Evolutionary conservation across 2,329 filamentous ascomycete genomes (phyloP).

Genomic region (Alternaria arborescens): DNA sequence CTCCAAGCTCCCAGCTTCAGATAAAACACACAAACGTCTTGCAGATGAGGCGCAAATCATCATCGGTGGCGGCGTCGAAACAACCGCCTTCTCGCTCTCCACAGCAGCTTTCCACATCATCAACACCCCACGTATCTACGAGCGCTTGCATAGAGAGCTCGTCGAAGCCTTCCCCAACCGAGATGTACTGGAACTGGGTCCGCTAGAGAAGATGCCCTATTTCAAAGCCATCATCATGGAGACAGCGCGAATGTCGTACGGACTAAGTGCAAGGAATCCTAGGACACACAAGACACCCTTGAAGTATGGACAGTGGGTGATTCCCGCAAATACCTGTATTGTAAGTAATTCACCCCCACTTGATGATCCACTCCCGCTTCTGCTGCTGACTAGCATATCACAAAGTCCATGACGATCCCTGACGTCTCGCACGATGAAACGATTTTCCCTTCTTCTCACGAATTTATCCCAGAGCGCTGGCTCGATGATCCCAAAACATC

Average conservation of each 20-base stretch:
- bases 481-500: constrained; percentile 39
- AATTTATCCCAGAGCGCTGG: constrained; percentile 55
- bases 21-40: constrained; percentile 51
- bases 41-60: constrained; percentile 52
- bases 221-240: constrained; percentile 36
- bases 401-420: constrained; percentile 46
- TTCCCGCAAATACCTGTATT: constrained; percentile 47
- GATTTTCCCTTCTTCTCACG: constrained; percentile 48
- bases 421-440: constrained; percentile 47
- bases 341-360: constrained; percentile 17
- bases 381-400: neutral
- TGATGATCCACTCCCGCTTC: too few species aligned
- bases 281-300: constrained; percentile 39
- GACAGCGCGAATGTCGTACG: constrained; percentile 49
- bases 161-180: constrained; percentile 40
- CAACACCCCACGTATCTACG: constrained; percentile 41
- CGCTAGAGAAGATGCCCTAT: constrained; percentile 24
- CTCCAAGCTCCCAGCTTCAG: constrained; percentile 40
- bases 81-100: constrained; percentile 45
- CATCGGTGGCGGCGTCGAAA: constrained; percentile 52
- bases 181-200: constrained; percentile 29
- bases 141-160: constrained; percentile 42
- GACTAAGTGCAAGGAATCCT: constrained; percentile 51
- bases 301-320: constrained; percentile 39
- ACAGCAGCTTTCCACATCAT: constrained; percentile 47